Base-by-base conservation (phyloP, 2,329 filamentous ascomycete genomes). In the Fusarium sp. region DNA sequence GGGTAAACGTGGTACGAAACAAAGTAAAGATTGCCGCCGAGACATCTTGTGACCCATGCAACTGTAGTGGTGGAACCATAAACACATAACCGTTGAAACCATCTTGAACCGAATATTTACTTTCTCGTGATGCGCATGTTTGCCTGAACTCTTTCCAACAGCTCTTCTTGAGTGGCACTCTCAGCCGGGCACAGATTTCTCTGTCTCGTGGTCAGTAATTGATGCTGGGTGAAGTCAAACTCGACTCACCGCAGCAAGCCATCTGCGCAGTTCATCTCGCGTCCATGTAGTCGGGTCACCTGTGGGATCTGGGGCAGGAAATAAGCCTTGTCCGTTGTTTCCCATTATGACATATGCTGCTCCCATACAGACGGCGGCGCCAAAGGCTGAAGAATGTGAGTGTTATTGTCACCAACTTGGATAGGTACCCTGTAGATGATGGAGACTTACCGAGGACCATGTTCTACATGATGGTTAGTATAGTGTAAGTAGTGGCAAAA, bases 331-430 rank as follows among this genome's bases (percentile, higher is more conserved):
- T 5, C 70, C 70, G 57, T 74, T 71, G 7, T 69, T 88, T 66
- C 94, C 94, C 92, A 93, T 97, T 77, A 98, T 96, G 6, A 93
- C 91, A 80, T 98, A 98, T 20, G 92, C 94, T 92, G 84, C 77
- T 78, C 67, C 63, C 63, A 65, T 66, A 13, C 63, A 69, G 24
- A 76, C 74, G 35, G 70, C 63, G 31, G 67, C 73, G 47, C 70
- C 67, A 47, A 76, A 76, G 24, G 69, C 75, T 77, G 42, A 24
- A 37, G 18, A 0, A 0, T 18, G 27, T 77, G 45, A 74, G 65
- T 54, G 9, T 66, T 29, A 34, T n/a, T 6, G 5, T 40, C 5
- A 20, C 35, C 24, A 57, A n/a, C 14, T 29, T 20, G 20, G 45
- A 66, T 76, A 78, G n/a, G n/a, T n/a, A n/a, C 76, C 77, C 72